Evolutionary conservation across 768 basidiomycete genomes (phyloP).

Genomic region (Serendipita indica): DNA sequence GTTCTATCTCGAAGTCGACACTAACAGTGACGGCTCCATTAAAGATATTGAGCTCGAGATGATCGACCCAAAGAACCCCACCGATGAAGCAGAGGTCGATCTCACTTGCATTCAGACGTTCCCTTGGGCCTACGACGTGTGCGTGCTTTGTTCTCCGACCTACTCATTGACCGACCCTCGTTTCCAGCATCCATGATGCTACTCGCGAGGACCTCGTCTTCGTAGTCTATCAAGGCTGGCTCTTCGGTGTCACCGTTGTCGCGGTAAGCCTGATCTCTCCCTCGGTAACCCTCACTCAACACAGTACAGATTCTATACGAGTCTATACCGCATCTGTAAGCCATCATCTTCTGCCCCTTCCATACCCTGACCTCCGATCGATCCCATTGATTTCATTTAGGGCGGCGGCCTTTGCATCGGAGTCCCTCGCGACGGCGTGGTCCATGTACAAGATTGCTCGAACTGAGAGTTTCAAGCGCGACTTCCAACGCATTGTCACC

Average conservation of each 20-base stretch:
- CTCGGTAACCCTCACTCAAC: neutral
- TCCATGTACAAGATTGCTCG: neutral
- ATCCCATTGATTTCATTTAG: neutral
- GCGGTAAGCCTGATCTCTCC: neutral
- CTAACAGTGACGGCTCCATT: constrained; percentile 9
- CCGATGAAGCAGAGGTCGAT: neutral
- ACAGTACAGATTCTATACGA: neutral
- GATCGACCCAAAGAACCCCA: neutral
- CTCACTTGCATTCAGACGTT: neutral
- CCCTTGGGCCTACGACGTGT: constrained; percentile 21
- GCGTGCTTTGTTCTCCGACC: constrained; percentile 29
- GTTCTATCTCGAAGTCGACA: constrained; percentile 15
- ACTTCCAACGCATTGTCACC: neutral
- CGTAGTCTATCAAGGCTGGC: constrained; percentile 3
- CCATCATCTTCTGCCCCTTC: no score
- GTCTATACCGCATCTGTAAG: constrained; percentile 9
- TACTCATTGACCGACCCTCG: constrained; percentile 12
- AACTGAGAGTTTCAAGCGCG: neutral
- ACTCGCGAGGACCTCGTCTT: constrained; percentile 5
- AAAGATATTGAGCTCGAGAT: neutral
- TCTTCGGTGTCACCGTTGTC: neutral
- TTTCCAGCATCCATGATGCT: neutral
- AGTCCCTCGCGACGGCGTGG: constrained; percentile 2
- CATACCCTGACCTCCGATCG: neutral
- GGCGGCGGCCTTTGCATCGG: neutral